phyloP scores from a whole-genome alignment of 306 rosid genomes.

The Castanopsis chinensis region DNA sequence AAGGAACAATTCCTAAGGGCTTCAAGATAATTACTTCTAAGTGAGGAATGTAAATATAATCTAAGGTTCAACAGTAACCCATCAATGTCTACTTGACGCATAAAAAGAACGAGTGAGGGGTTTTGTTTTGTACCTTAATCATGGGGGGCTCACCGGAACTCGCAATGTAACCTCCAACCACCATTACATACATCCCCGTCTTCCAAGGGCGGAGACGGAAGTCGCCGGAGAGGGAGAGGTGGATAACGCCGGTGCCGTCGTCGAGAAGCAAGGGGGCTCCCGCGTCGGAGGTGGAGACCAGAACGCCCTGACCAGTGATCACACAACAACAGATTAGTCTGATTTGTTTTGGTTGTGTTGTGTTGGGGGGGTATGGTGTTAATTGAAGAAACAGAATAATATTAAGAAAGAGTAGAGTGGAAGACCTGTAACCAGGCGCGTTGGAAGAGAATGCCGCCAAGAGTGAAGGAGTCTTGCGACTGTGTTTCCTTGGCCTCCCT shows the following conservation, averaged over 20 bases:
- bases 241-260: conserved; percentile 68
- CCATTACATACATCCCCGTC: conserved; percentile 87
- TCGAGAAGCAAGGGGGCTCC: conserved; percentile 46
- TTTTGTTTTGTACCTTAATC: conserved; percentile 45
- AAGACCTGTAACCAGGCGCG: conserved; percentile 79
- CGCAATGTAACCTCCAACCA: conserved; percentile 58
- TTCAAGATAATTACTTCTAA: no score
- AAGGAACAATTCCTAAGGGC: no score
- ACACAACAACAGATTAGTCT: no score
- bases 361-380: conserved; percentile 13
- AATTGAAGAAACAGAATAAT: background rate
- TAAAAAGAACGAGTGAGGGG: no score
- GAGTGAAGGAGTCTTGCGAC: conserved; percentile 38
- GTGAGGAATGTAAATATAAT: no score
- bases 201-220: conserved; percentile 55
- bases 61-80: no score
- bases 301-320: conserved; percentile 42
- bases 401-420: background rate
- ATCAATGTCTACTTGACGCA: no score
- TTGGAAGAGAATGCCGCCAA: conserved; percentile 78
- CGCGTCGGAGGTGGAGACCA: conserved; percentile 37
- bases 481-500: conserved; percentile 46
- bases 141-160: conserved; percentile 44
- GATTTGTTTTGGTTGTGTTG: background rate
- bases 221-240: conserved; percentile 55